Evolutionary conservation across 2,329 filamentous ascomycete species (phyloP).

Genomic region (Trichophyton simii): DNA sequence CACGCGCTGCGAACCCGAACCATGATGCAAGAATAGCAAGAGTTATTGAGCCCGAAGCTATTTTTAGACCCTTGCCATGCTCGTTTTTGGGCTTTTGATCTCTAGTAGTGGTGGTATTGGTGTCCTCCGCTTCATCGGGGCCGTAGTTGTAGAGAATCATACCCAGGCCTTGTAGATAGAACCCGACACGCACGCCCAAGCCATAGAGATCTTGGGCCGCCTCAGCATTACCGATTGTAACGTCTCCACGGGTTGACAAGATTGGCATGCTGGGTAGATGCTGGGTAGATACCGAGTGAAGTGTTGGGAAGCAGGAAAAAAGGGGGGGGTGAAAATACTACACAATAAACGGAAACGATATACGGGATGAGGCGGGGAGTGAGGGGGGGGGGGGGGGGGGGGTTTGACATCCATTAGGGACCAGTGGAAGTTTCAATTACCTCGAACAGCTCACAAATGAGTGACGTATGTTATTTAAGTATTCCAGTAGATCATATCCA

Average conservation of each 20-base stretch:
- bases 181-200: neutral
- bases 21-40: neutral
- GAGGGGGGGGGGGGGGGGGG: neutral
- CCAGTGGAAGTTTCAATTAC: neutral
- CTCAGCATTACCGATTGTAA: neutral
- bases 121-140: neutral
- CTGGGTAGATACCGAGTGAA: neutral
- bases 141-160: neutral
- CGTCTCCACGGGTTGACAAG: neutral
- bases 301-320: neutral
- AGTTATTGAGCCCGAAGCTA: neutral
- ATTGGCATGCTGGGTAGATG: neutral
- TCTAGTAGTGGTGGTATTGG: neutral
- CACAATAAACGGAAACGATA: neutral
- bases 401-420: neutral
- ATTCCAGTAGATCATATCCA: neutral
- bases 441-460: neutral
- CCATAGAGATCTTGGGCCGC: constrained; percentile 3
- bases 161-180: neutral
- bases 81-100: neutral
- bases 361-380: neutral
- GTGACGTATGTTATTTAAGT: neutral
- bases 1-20: neutral
- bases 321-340: neutral
- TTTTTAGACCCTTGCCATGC: neutral